Conservation (phyloP, 371 early-diverging fungal species). For the Mucor indicus region DNA sequence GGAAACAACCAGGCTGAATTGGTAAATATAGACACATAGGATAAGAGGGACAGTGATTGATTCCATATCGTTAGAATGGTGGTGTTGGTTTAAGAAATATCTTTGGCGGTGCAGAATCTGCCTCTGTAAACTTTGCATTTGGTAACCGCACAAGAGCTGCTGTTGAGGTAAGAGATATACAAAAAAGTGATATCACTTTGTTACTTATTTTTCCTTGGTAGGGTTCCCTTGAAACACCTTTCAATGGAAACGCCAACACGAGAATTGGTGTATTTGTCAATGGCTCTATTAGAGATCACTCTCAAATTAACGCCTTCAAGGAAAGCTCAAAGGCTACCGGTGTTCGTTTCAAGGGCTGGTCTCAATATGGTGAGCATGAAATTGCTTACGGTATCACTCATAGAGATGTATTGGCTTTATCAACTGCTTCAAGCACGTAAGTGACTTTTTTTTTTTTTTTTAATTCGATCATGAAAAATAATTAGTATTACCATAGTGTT, state of each 20-base stretch:
- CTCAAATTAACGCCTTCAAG: conserved; percentile 33
- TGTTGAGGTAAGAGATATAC: conserved; percentile 49
- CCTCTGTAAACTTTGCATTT: conserved; percentile 61
- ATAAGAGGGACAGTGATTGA: not conserved
- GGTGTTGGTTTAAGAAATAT: conserved; percentile 66
- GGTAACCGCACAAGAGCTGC: conserved; percentile 70
- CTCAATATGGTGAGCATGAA: conserved; percentile 60
- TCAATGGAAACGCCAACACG: conserved; percentile 31
- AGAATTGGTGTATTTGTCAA: conserved; percentile 34
- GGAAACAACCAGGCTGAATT: conserved; percentile 40
- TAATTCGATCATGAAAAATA: not conserved
- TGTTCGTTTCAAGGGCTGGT: conserved; percentile 40
- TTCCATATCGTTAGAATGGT: conserved; percentile 38
- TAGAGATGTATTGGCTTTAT: conserved; percentile 70
- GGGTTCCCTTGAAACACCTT: conserved; percentile 30
- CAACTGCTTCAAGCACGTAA: conserved; percentile 69
- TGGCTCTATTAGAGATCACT: conserved; percentile 38
- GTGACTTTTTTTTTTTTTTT: not conserved
- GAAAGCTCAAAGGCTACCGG: conserved; percentile 26
- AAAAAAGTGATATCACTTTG: not conserved
- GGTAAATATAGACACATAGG: conserved; percentile 20
- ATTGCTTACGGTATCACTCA: conserved; percentile 65
- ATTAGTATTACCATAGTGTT: conserved; percentile 48
- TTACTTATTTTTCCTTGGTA: not conserved
- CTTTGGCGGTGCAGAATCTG: conserved; percentile 82